Percentiles rank a stretch among this genome's conserved stretches.
Conservation (phyloP, 2,329 filamentous ascomycete species). For the Fusarium nematophilum region DNA sequence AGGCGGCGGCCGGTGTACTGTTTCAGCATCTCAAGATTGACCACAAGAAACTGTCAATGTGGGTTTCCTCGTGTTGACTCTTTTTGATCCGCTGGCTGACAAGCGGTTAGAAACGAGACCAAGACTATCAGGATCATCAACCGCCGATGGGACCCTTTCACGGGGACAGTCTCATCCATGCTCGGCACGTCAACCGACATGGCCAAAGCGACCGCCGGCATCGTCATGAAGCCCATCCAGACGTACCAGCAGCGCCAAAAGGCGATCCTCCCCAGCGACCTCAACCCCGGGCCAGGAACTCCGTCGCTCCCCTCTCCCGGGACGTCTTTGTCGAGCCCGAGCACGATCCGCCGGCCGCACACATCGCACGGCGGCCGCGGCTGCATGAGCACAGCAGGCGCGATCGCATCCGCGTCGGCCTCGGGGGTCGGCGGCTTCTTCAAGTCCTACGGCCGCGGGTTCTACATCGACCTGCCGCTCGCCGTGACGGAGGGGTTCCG, state of each 20-base stretch:
- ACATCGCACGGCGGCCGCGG: background rate
- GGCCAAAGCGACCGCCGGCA: conserved; percentile 19
- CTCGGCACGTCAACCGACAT: conserved; percentile 15
- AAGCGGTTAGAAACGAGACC: conserved; percentile 16
- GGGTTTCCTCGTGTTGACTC: background rate
- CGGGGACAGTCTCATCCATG: conserved; percentile 16
- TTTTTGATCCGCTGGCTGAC: background rate
- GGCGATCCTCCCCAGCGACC: background rate
- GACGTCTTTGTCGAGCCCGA: background rate
- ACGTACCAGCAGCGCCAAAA: conserved; percentile 21
- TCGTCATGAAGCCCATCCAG: conserved; percentile 26
- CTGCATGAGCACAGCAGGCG: conserved; percentile 6
- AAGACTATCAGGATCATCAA: conserved; percentile 26
- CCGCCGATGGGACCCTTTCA: conserved; percentile 33
- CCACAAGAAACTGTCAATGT: conserved; percentile 23
- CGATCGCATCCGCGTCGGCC: conserved; percentile 22
- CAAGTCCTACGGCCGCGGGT: conserved; percentile 28
- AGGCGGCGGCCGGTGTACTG: conserved; percentile 25
- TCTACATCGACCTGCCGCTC: conserved; percentile 22
- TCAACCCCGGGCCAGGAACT: background rate
- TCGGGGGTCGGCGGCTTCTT: conserved; percentile 25
- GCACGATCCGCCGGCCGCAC: background rate
- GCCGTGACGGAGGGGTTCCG: conserved; percentile 36
- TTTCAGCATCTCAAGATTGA: conserved; percentile 13
- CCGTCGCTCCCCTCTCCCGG: conserved; percentile 1